phyloP scores from a whole-genome alignment of 306 rosid genomes.

The Vigna unguiculata region DNA sequence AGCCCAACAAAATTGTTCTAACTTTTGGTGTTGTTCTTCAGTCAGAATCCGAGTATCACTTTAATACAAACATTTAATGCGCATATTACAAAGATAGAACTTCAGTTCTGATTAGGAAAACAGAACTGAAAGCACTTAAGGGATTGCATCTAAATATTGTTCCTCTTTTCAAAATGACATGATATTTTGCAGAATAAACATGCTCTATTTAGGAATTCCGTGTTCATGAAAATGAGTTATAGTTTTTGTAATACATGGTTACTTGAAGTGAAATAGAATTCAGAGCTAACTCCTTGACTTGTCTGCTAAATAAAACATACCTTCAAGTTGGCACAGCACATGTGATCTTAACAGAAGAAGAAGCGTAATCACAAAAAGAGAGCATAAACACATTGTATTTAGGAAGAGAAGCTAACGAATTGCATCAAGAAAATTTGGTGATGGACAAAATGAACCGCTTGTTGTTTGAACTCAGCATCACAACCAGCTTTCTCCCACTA shows the following conservation, averaged over 20 bases:
- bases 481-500: constrained; percentile 50
- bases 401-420: constrained; percentile 49
- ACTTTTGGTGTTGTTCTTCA: not conserved
- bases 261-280: constrained; percentile 36
- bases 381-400: constrained; percentile 64
- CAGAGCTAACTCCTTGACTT: constrained; percentile 17
- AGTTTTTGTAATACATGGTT: constrained; percentile 13
- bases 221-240: constrained; percentile 1
- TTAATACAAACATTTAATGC: not conserved
- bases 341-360: constrained; percentile 48
- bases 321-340: constrained; percentile 75
- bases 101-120: not conserved
- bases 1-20: not conserved
- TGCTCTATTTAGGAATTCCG: not conserved
- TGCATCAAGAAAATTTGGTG: constrained; percentile 44
- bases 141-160: not conserved
- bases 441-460: constrained; percentile 43
- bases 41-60: not conserved
- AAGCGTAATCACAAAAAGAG: constrained; percentile 51
- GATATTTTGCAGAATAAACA: constrained; percentile 25
- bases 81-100: not conserved
- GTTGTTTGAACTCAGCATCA: constrained; percentile 52
- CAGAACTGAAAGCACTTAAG: not conserved
- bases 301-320: constrained; percentile 53
- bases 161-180: not conserved